These are phyloP conservation scores for Periglandula ipomoeae DNA, from an alignment of 2,329 filamentous ascomycete genomes.

Conservation along the genomic window DNA sequence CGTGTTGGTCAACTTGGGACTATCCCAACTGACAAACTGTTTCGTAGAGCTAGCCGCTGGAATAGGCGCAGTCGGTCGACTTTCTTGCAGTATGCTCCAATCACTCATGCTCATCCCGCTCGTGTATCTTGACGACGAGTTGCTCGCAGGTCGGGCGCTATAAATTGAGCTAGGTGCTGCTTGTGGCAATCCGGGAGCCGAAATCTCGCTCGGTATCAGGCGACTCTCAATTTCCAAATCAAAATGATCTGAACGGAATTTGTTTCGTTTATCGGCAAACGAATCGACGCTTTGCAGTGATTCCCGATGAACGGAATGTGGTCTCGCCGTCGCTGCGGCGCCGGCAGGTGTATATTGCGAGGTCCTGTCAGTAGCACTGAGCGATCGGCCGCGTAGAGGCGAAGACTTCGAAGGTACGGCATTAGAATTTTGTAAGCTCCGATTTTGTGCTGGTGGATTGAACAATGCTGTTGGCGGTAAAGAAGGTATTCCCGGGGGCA, in stretches of 20 bases:
- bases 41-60: not conserved
- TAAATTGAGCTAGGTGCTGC: conserved; percentile 13
- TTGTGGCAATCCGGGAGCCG: conserved; percentile 14
- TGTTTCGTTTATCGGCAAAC: conserved; percentile 39
- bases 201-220: conserved; percentile 10
- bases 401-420: conserved; percentile 29
- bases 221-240: conserved; percentile 42
- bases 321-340: conserved; percentile 26
- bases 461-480: conserved; percentile 4
- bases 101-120: conserved; percentile 40
- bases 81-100: conserved; percentile 21
- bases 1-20: not conserved
- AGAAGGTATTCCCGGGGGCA: conserved; percentile 8
- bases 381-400: conserved; percentile 39
- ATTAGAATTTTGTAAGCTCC: conserved; percentile 4
- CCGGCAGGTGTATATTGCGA: conserved; percentile 18
- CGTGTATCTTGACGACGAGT: conserved; percentile 36
- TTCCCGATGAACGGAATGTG: conserved; percentile 26
- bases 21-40: not conserved
- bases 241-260: conserved; percentile 56
- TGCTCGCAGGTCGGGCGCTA: conserved; percentile 25
- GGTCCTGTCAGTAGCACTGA: conserved; percentile 19
- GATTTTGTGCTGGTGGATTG: not conserved
- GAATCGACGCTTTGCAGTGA: conserved; percentile 29
- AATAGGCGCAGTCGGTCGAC: not conserved